Percentiles rank a stretch among this genome's conserved stretches.
Conservation (phyloP, 2,329 filamentous ascomycete species). For the Chaetomium sp. region DNA sequence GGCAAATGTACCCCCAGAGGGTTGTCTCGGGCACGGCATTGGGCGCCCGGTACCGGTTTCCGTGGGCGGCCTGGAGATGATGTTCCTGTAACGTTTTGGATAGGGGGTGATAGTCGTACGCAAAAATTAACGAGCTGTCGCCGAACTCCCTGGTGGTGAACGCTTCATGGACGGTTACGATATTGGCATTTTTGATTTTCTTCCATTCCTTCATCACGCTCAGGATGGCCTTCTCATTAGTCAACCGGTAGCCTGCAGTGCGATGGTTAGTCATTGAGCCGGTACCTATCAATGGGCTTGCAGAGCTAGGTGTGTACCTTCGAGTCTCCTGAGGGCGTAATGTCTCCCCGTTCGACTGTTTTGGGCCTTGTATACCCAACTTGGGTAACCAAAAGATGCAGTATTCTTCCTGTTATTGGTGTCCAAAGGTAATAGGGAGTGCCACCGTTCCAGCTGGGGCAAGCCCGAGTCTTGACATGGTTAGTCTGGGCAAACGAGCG, state of each 20-base stretch:
- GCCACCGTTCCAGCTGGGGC: slow-evolving; percentile 76
- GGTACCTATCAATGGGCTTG: neutral
- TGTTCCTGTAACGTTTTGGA: slow-evolving; percentile 85
- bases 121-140: slow-evolving; percentile 89
- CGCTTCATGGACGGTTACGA: slow-evolving; percentile 83
- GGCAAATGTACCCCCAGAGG: slow-evolving; percentile 87
- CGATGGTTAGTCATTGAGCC: slow-evolving; percentile 11
- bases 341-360: slow-evolving; percentile 81
- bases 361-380: slow-evolving; percentile 92
- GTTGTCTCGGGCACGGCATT: slow-evolving; percentile 59
- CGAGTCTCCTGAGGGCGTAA: slow-evolving; percentile 81
- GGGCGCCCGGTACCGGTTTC: slow-evolving; percentile 35
- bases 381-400: slow-evolving; percentile 76
- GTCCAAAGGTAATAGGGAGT: slow-evolving; percentile 86
- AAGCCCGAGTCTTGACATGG: slow-evolving; percentile 42
- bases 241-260: slow-evolving; percentile 61
- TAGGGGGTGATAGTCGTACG: slow-evolving; percentile 86
- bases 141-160: slow-evolving; percentile 92
- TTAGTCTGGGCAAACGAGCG: neutral
- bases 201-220: slow-evolving; percentile 80
- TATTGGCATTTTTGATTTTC: slow-evolving; percentile 68
- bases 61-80: slow-evolving; percentile 52
- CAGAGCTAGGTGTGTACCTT: slow-evolving; percentile 45
- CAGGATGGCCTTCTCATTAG: slow-evolving; percentile 81
- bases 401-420: slow-evolving; percentile 71